These are phyloP conservation scores for Aspergillus sergii DNA, from an alignment of 2,329 filamentous ascomycete species.

Conservation along the genomic window DNA sequence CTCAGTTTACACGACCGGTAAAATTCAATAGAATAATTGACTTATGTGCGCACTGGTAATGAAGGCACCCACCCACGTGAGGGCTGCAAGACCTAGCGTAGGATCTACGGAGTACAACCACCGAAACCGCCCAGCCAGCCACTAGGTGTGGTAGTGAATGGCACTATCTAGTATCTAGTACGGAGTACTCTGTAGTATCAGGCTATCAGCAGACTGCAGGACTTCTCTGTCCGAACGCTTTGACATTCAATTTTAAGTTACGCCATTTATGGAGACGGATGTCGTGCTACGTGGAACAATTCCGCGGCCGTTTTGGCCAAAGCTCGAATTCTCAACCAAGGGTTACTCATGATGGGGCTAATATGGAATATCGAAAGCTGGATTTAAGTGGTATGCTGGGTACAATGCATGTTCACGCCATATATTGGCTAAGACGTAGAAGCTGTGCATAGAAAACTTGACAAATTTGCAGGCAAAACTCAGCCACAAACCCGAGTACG, in stretches of 20 bases:
- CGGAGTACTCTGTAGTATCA: too few relatives aligned
- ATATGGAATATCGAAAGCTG: background rate
- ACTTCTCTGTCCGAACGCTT: background rate
- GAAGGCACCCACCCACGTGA: background rate
- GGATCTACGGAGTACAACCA: background rate
- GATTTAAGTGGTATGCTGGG: background rate
- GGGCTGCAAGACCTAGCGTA: background rate
- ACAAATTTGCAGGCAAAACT: background rate
- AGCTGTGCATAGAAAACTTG: background rate
- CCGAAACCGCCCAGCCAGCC: background rate
- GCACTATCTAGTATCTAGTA: too few relatives aligned
- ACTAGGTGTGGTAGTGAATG: background rate
- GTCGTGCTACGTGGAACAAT: background rate
- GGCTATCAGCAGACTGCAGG: background rate
- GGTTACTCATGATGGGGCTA: background rate
- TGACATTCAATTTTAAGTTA: slow-evolving; percentile 3
- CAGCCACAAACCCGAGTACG: background rate
- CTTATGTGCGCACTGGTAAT: background rate
- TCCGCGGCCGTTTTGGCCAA: background rate
- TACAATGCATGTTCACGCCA: background rate
- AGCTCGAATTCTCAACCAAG: background rate
- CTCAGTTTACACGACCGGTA: background rate
- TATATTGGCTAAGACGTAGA: background rate
- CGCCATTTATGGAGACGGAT: slow-evolving; percentile 1
- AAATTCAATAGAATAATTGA: background rate